Conservation (phyloP, 495 filamentous ascomycete genomes). For the Echria macrotheca region DNA sequence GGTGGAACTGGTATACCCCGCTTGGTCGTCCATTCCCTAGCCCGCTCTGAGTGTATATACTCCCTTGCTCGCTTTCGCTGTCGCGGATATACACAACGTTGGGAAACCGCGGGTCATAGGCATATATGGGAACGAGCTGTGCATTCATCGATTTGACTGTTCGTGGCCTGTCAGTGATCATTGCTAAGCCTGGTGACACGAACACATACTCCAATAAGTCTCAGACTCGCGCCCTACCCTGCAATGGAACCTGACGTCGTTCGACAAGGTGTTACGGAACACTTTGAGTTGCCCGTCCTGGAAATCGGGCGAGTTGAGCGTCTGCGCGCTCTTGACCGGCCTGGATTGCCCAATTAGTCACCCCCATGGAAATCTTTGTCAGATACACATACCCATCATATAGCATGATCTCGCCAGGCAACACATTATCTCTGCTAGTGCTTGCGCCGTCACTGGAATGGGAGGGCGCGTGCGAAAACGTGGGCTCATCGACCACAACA, state of each 20-base stretch:
- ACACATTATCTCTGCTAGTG: constrained; percentile 29
- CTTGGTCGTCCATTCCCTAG: constrained; percentile 18
- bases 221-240: constrained; percentile 27
- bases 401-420: constrained; percentile 29
- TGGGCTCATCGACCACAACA: constrained; percentile 21
- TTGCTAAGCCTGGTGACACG: no score
- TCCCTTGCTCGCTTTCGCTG: constrained; percentile 23
- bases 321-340: constrained; percentile 24
- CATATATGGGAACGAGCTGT: constrained; percentile 32
- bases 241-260: constrained; percentile 29
- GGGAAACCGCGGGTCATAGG: constrained; percentile 28
- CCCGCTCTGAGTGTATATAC: constrained; percentile 13
- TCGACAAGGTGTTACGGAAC: constrained; percentile 26
- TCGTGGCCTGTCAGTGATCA: no score
- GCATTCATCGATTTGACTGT: constrained; percentile 31
- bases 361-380: no score
- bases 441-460: constrained; percentile 21
- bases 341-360: no score
- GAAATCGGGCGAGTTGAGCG: constrained; percentile 21
- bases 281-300: constrained; percentile 27
- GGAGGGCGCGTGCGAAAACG: constrained; percentile 10
- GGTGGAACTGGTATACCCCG: constrained; percentile 28
- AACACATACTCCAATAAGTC: constrained; percentile 29
- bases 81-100: constrained; percentile 30
- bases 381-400: no score